phyloP scores from a whole-genome alignment of 169 alveolate species.

The Babesia gibsoni region DNA sequence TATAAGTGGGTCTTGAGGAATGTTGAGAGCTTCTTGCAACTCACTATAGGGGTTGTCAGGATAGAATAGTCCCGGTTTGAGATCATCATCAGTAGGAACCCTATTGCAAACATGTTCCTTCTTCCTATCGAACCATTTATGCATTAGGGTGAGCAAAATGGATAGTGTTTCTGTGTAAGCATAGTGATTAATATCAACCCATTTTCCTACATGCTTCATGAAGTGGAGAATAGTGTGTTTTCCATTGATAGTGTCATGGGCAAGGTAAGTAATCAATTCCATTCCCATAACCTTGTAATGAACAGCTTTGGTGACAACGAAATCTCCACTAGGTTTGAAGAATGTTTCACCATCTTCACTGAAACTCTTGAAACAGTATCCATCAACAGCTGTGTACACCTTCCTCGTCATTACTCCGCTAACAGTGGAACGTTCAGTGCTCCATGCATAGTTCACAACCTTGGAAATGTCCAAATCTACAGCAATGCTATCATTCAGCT shows the following conservation, averaged over 20 bases:
- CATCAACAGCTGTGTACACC: conserved; percentile 3
- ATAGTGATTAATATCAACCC: background rate
- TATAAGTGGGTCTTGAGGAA: background rate
- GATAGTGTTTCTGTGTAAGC: background rate
- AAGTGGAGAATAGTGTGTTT: background rate
- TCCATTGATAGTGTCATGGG: background rate
- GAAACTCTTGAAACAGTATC: conserved; percentile 1
- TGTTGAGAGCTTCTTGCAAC: too few relatives aligned
- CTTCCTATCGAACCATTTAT: too few relatives aligned
- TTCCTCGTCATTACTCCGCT: background rate
- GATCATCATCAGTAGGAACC: too few relatives aligned
- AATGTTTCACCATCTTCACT: background rate
- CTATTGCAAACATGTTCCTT: too few relatives aligned
- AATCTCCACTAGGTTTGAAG: background rate
- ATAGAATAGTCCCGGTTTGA: too few relatives aligned
- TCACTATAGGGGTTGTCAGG: too few relatives aligned
- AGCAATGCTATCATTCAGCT: background rate
- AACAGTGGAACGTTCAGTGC: background rate
- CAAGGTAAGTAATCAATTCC: conserved; percentile 5
- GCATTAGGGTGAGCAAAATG: too few relatives aligned
- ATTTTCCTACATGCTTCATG: background rate
- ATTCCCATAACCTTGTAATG: conserved; percentile 19
- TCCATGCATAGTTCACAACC: background rate
- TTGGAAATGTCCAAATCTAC: background rate
- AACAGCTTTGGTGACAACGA: conserved; percentile 5